Conservation (phyloP, 768 basidiomycete species). For the Chalciporus piperatus region DNA sequence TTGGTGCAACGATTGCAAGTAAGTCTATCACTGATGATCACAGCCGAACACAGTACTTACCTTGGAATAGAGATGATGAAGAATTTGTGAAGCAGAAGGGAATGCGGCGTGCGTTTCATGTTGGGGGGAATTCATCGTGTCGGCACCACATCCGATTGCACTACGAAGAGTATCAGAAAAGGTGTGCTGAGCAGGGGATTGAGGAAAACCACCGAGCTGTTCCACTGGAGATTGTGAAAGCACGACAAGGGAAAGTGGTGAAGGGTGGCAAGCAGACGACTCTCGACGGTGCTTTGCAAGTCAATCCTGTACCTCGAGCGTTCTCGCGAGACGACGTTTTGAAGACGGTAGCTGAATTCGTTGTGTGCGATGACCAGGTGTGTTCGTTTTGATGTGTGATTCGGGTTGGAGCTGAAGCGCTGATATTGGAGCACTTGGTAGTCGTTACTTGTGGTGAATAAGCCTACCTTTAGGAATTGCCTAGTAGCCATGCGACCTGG, state of each 20-base stretch:
- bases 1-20: too few relatives aligned
- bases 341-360: conserved; percentile 10
- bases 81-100: neutral
- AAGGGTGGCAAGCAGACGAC: neutral
- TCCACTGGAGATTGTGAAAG: neutral
- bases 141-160: neutral
- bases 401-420: too few relatives aligned
- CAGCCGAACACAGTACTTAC: too few relatives aligned
- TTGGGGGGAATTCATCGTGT: conserved; percentile 2
- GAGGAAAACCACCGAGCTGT: neutral
- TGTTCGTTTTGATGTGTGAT: too few relatives aligned
- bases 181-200: neutral
- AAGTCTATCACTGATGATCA: too few relatives aligned
- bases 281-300: neutral
- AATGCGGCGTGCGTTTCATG: neutral
- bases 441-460: conserved; percentile 2
- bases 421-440: too few relatives aligned
- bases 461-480: conserved; percentile 13
- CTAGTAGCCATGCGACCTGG: conserved; percentile 16
- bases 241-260: neutral
- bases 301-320: neutral
- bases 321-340: conserved; percentile 14
- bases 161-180: neutral
- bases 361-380: conserved; percentile 16
- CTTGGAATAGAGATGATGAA: neutral